Base-by-base conservation (phyloP, 768 basidiomycete genomes). In the Leccinum subtestaceum region DNA sequence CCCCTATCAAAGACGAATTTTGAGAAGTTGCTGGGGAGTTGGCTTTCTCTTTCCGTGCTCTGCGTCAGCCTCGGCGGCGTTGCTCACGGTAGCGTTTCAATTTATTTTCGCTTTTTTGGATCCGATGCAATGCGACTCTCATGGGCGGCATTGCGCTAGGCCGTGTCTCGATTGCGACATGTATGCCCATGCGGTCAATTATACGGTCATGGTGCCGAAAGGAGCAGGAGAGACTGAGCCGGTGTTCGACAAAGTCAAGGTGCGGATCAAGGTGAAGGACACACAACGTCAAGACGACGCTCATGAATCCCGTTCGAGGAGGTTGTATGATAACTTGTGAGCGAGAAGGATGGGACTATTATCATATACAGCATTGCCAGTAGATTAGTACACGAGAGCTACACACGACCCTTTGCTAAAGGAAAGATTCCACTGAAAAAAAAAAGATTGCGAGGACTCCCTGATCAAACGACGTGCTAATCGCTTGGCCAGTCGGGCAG, bases 211-310 rank as follows among this genome's bases (percentile, higher is more conserved):
- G 31, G 32, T 32, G 32, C 12, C 11, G 1, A 32, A 32, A 12
- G 5, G 32, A 32, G 12, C 32, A 12, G 32, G 32, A 12, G 11
- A 32, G 4, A 32, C 12, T 5, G 11, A 1, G 32, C 32, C 31
- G 4, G 93, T 98, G 23, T 98, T 99, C 69, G 95, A 97, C 77
- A 94, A 95, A 74, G 92, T 98, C 49, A 80, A 74, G 31, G 95
- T 98, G n/a, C 82, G 85, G 63, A 90, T 99, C 45, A 84, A 87
- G 59, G 92, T 98, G 6, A 73, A 97, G 94, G 79, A 95, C 63
- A 97, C 95, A 17, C 93, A 95, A 86, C 62, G 93, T 96, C 7
- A 92, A 88, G 75, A 93, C 93, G 91, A 83, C 81, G 6, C 78
- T 94, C 29, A 77, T 86, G 11, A 75, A 81, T 53, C 91, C 89